Percentiles rank a stretch among this genome's conserved stretches.
Evolutionary conservation across 495 filamentous ascomycete species (phyloP).

Genomic region (Ramalina peruviana): DNA sequence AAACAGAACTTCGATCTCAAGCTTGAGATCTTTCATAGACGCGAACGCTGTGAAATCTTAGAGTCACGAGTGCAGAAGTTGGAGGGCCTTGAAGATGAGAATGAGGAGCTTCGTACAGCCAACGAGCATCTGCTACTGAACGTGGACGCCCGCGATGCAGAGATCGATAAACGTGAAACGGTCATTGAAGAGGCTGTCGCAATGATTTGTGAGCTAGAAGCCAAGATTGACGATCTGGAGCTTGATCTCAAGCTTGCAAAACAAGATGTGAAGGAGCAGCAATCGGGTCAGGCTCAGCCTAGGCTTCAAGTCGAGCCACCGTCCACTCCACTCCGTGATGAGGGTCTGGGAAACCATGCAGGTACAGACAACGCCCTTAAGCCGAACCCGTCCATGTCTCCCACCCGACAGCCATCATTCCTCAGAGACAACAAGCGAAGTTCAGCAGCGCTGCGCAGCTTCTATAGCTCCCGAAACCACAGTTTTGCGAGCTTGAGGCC

Average conservation of each 20-base stretch:
- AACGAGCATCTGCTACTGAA: constrained; percentile 58
- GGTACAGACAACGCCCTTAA: constrained; percentile 26
- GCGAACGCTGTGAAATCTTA: constrained; percentile 46
- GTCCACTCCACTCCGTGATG: constrained; percentile 15
- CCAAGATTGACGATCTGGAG: constrained; percentile 43
- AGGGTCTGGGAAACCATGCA: constrained; percentile 18
- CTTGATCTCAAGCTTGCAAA: not conserved
- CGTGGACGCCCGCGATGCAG: constrained; percentile 61
- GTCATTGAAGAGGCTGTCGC: constrained; percentile 71
- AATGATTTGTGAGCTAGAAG: constrained; percentile 64
- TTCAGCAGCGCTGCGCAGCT: constrained; percentile 50
- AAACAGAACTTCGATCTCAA: constrained; percentile 90
- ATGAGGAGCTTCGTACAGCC: constrained; percentile 48
- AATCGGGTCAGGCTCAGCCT: constrained; percentile 15
- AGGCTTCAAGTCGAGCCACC: constrained; percentile 17
- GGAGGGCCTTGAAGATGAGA: constrained; percentile 51
- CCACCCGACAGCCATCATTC: constrained; percentile 50
- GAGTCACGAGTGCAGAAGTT: constrained; percentile 58
- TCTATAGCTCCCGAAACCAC: constrained; percentile 38
- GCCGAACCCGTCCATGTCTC: constrained; percentile 3
- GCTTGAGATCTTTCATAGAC: constrained; percentile 63
- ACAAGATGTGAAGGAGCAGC: not conserved
- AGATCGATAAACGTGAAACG: constrained; percentile 62
- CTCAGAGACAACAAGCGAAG: constrained; percentile 45
- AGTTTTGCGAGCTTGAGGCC: constrained; percentile 16